A percentile compares a stretch with the other conserved stretches of the same genome.
These are phyloP conservation scores for Mercurialis annua DNA, from an alignment of 345 rosid genomes.

Conservation along the genomic window DNA sequence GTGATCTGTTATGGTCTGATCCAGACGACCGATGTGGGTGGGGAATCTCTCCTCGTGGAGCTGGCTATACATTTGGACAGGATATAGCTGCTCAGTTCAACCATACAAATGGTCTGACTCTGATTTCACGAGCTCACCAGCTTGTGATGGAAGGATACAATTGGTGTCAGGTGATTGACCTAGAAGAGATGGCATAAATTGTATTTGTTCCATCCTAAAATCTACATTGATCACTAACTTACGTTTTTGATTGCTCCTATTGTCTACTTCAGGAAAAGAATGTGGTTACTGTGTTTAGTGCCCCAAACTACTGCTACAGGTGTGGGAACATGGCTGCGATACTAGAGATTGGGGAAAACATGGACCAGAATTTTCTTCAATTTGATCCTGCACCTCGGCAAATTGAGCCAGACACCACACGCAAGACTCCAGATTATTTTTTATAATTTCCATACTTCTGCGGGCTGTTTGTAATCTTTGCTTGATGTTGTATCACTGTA, in stretches of 20 bases:
- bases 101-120: conserved; percentile 77
- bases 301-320: conserved; percentile 90
- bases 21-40: conserved; percentile 97
- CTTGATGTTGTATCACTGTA: conserved; percentile 37
- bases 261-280: conserved; percentile 57
- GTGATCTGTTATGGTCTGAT: conserved; percentile 97
- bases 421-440: conserved; percentile 97
- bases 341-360: conserved; percentile 87
- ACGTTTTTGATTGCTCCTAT: neutral
- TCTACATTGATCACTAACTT: neutral
- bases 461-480: conserved; percentile 36
- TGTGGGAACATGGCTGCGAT: conserved; percentile 99
- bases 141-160: conserved; percentile 96
- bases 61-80: conserved; percentile 93
- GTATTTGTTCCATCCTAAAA: neutral
- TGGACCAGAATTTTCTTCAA: conserved; percentile 94
- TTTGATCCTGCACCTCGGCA: conserved; percentile 95
- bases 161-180: conserved; percentile 77
- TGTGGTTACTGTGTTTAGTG: conserved; percentile 93
- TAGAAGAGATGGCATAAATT: neutral
- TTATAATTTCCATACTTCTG: conserved; percentile 50
- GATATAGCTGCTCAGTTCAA: conserved; percentile 87
- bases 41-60: conserved; percentile 99
- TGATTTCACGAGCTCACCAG: conserved; percentile 95
- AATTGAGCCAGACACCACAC: conserved; percentile 85